Conservation (phyloP, 2,329 filamentous ascomycete genomes). For the Dothideomycetidae sp. region DNA sequence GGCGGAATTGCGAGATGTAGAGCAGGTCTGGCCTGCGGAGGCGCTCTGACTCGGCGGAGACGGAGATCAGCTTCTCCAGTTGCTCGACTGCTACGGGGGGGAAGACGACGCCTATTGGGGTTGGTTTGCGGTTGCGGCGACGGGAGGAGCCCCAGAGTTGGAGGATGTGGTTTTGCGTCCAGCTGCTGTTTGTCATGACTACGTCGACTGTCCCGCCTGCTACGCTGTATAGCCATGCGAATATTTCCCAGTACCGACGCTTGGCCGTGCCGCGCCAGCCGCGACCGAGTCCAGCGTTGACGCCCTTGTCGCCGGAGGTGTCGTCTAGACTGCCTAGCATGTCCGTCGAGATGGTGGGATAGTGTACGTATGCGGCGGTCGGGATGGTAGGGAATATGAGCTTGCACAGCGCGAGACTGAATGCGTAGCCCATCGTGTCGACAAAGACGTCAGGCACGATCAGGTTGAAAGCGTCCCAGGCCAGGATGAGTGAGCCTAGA, state of each 20-base stretch:
- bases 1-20: constrained; percentile 94
- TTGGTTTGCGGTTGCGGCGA: constrained; percentile 28
- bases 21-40: constrained; percentile 58
- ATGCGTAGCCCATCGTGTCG: constrained; percentile 97
- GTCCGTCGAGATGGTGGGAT: constrained; percentile 94
- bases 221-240: constrained; percentile 68
- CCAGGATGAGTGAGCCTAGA: constrained; percentile 71
- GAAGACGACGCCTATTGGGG: constrained; percentile 65
- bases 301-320: constrained; percentile 41
- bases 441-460: constrained; percentile 87
- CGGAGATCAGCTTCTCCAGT: constrained; percentile 57
- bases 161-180: constrained; percentile 77
- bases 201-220: constrained; percentile 76
- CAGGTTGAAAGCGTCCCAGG: constrained; percentile 84
- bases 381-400: constrained; percentile 67
- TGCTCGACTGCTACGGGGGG: constrained; percentile 85
- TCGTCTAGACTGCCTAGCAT: constrained; percentile 79
- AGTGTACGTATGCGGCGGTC: constrained; percentile 90
- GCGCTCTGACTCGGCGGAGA: constrained; percentile 54
- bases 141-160: constrained; percentile 54
- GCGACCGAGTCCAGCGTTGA: constrained; percentile 70
- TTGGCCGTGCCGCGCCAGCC: constrained; percentile 60
- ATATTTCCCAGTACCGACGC: constrained; percentile 71
- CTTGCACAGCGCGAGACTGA: constrained; percentile 69
- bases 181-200: constrained; percentile 94